Base-by-base conservation (phyloP, 495 filamentous ascomycete species). In the Lepraria neglecta region DNA sequence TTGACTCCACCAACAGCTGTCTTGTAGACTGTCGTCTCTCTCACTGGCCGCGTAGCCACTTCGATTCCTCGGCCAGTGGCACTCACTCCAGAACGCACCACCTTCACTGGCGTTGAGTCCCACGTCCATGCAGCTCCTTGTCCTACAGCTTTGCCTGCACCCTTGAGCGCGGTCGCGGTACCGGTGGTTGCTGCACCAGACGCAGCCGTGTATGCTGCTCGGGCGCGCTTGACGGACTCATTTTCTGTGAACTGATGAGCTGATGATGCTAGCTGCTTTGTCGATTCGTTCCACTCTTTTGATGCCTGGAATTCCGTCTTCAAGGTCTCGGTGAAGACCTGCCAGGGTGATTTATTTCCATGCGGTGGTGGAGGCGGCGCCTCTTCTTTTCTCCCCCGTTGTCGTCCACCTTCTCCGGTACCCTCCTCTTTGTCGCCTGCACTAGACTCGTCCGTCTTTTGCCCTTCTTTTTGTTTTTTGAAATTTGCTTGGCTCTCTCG, bases 261-360 rank as follows among this genome's bases (percentile, higher is more conserved):
- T 0, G 86, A 88, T 43, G 88, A 87, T 14, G 90, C 90, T 12
- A 98, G 81, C 56, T 91, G 90, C 72, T 97, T 97, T 19, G 92
- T 98, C 47, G 90, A 95, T 67, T 98, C 94, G 68, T 97, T 94
- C 94, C 95, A 98, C 73, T 98, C 94, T 71, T 97, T 95, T 19
- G 94, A 97, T 31, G 91, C 88, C 70, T 96, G 92, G 75, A 98
- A 94, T 71, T 97, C 94, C 55, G 80, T 78, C 68, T 89, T 84
- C 72, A 98, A 83, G 58, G 94, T 98, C 67, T 98, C 94, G 62
- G 90, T 88, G 78, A 98, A 98, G 44, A 98, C 94, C 73, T 96
- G 90, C 89, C 94, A 96, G 38, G 94, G 94, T 9, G 92, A 89
- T 77, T 98, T 98, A 75, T 95, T 90, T 62, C 94, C 95, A 68